These are phyloP conservation scores for Mucor velutinosus DNA, from an alignment of 371 early-diverging fungal genomes.

Conservation along the genomic window DNA sequence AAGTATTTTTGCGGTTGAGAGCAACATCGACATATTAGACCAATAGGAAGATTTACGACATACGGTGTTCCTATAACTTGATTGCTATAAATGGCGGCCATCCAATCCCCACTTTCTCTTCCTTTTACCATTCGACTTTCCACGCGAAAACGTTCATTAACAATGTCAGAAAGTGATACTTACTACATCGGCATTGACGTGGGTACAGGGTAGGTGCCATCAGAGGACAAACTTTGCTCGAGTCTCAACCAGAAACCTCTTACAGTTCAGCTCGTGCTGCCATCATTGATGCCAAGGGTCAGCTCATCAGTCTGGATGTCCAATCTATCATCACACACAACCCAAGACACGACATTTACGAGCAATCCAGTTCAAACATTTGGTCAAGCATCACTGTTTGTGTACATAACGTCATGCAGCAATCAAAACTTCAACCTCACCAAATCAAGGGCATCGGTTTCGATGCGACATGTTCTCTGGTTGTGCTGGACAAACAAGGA, in stretches of 20 bases:
- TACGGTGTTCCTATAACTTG: background rate
- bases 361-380: constrained; percentile 72
- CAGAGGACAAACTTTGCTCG: background rate
- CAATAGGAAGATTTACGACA: background rate
- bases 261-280: constrained; percentile 62
- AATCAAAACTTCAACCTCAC: constrained; percentile 32
- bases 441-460: constrained; percentile 70
- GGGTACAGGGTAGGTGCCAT: constrained; percentile 58
- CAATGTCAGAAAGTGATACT: constrained; percentile 1
- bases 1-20: background rate
- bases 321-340: constrained; percentile 49
- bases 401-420: constrained; percentile 42
- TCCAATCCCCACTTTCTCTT: background rate
- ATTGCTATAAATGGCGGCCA: background rate
- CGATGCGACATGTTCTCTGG: constrained; percentile 80
- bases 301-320: constrained; percentile 51
- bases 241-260: background rate
- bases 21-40: background rate
- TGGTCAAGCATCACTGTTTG: constrained; percentile 62
- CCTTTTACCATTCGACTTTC: background rate
- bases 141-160: background rate
- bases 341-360: constrained; percentile 60
- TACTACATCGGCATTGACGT: constrained; percentile 75
- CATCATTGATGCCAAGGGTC: constrained; percentile 57
- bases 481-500: constrained; percentile 55